Percentiles rank a stretch among this genome's conserved stretches.
Conservation (phyloP, 306 rosid genomes). For the Quercus engelmannii region DNA sequence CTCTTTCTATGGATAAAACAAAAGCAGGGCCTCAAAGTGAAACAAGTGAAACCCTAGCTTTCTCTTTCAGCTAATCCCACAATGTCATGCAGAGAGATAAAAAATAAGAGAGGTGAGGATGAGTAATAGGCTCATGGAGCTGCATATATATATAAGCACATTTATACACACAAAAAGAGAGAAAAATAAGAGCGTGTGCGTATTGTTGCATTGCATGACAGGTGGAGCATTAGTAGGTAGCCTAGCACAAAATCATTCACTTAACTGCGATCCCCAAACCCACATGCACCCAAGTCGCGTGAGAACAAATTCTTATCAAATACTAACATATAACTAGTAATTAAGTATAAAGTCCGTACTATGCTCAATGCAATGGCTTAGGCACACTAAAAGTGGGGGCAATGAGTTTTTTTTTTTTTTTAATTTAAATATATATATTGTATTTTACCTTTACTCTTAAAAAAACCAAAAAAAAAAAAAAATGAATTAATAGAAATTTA, state of each 20-base stretch:
- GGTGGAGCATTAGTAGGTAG: conserved; percentile 56
- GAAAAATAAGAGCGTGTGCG: background rate
- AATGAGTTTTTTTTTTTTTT: too few relatives aligned
- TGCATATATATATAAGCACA: background rate
- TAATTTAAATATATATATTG: background rate
- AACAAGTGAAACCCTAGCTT: conserved; percentile 33
- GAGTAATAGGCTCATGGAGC: conserved; percentile 8
- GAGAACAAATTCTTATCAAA: background rate
- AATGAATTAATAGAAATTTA: too few relatives aligned
- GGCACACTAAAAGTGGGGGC: too few relatives aligned
- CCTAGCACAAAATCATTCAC: conserved; percentile 51
- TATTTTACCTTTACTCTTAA: too few relatives aligned
- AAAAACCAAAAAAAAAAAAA: too few relatives aligned
- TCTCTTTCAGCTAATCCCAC: conserved; percentile 11
- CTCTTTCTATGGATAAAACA: background rate
- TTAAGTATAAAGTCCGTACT: too few relatives aligned
- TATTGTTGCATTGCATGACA: conserved; percentile 33
- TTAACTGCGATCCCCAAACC: conserved; percentile 6
- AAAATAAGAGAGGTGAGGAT: conserved; percentile 14
- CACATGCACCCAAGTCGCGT: conserved; percentile 23
- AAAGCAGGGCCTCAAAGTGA: conserved; percentile 21
- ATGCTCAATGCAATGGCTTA: too few relatives aligned
- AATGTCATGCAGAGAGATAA: conserved; percentile 23
- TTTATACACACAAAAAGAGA: conserved; percentile 22
- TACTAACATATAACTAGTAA: background rate